Conservation (phyloP, 495 filamentous ascomycete species). For the Neurospora sublineolata region DNA sequence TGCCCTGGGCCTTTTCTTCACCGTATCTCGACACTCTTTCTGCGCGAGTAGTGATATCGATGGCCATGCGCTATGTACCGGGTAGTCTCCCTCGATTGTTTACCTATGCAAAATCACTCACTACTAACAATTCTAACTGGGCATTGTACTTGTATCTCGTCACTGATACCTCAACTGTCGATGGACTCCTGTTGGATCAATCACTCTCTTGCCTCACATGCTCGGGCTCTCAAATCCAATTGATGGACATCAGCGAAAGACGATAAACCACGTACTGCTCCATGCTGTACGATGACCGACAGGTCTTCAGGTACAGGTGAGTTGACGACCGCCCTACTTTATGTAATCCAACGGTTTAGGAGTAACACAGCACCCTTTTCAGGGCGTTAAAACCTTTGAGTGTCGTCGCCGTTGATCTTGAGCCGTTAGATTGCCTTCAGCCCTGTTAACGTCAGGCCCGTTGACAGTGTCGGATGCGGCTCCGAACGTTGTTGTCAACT, state of each 20-base stretch:
- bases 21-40: too few species aligned
- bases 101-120: background rate
- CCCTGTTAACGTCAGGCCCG: background rate
- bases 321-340: background rate
- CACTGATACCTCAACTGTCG: background rate
- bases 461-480: background rate
- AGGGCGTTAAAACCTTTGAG: background rate
- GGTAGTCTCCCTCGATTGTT: too few species aligned
- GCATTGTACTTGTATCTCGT: background rate
- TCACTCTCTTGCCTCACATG: background rate
- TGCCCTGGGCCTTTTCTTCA: too few species aligned
- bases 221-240: background rate
- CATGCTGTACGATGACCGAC: background rate
- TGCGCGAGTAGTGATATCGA: too few species aligned
- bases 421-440: background rate
- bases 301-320: background rate
- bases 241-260: background rate
- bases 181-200: background rate
- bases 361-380: background rate
- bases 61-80: too few species aligned
- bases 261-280: background rate
- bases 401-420: background rate
- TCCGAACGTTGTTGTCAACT: background rate
- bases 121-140: background rate
- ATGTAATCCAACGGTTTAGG: background rate